Evolutionary conservation across 768 basidiomycete genomes (phyloP), one percentile per base, ranked within the genome.

Genomic region (Mycena amicta): DNA sequence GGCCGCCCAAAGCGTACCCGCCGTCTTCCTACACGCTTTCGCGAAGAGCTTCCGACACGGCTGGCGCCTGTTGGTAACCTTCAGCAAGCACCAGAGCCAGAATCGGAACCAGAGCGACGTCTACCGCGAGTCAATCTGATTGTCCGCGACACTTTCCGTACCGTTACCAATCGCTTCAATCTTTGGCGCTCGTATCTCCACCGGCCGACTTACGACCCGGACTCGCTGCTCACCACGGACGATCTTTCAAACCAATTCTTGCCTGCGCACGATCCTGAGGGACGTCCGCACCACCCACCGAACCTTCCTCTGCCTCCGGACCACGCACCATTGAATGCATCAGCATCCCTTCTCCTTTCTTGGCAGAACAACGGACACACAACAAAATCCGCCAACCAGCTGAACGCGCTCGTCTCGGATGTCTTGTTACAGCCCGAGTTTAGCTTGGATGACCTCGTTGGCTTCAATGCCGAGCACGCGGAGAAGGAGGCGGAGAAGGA

Each of bases 351-450:
- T 2, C 52, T 61, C 15, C 45, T 61, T 51, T 16, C 12, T 8
- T 57, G 56, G 60, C 20, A 29, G 1, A 61, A 61, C 37, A 61
- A 57, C 51, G 60, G 60, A 15, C 56, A 50, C 27, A 46, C 52
- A 1, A 43, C 45, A 5, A 68, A 68, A 50, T 61, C 67, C 3
- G 58, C 57, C 11, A 52, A n/a, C 3, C 39, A 68, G 52, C 4
- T 60, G 1, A 64, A 54, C 23, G 29, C 53, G 2, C 60, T 68
- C 3, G 64, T 58, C 1, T 23, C 61, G 4, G 58, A 63, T 15
- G 64, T 67, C 3, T 3, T 69, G 2, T 40, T 1, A 5, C 39
- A 52, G 31, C 65, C 72, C 0, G 61, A 52, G n/a, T n/a, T n/a
- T n/a, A n/a, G n/a, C n/a, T n/a, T n/a, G n/a, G n/a, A n/a, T n/a